Evolutionary conservation across 1,284 basidiomycete genomes (phyloP).

Genomic region (Cryptococcus sp.): DNA sequence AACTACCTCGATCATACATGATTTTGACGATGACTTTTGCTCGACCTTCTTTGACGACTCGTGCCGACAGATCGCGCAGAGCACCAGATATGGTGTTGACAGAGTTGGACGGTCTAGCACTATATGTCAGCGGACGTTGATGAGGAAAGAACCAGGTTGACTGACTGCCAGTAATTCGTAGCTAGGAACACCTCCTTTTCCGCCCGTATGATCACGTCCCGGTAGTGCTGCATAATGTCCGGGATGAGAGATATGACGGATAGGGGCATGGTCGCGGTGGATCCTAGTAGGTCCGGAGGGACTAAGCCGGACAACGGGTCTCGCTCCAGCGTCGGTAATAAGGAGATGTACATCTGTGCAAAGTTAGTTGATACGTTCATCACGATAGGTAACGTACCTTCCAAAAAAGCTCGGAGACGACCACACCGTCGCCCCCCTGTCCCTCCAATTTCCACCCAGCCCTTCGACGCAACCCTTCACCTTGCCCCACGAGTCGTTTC

Average conservation of each 20-base stretch:
- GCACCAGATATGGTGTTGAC: constrained; percentile 61
- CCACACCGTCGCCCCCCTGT: constrained; percentile 42
- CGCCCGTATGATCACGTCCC: constrained; percentile 60
- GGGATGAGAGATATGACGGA: constrained; percentile 58
- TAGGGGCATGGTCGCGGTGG: constrained; percentile 61
- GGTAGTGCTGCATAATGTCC: constrained; percentile 64
- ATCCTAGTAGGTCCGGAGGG: constrained; percentile 60
- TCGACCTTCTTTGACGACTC: constrained; percentile 57
- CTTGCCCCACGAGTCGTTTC: constrained; percentile 34
- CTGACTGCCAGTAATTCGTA: constrained; percentile 62
- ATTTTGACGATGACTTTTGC: constrained; percentile 62
- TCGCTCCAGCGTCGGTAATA: constrained; percentile 58
- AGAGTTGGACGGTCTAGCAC: constrained; percentile 57
- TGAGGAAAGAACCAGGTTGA: constrained; percentile 5
- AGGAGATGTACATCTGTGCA: constrained; percentile 59
- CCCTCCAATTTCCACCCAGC: constrained; percentile 51
- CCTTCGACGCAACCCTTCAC: constrained; percentile 35
- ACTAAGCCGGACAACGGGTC: constrained; percentile 60
- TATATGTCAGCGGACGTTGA: constrained; percentile 1
- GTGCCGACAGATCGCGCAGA: constrained; percentile 61
- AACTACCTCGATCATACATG: constrained; percentile 69
- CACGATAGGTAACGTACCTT: constrained; percentile 33
- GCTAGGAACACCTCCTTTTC: constrained; percentile 63
- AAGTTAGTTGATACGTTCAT: neutral
- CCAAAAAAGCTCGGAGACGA: constrained; percentile 51